These are phyloP conservation scores for Alliaria petiolata DNA, from an alignment of 345 rosid species.

Conservation along the genomic window DNA sequence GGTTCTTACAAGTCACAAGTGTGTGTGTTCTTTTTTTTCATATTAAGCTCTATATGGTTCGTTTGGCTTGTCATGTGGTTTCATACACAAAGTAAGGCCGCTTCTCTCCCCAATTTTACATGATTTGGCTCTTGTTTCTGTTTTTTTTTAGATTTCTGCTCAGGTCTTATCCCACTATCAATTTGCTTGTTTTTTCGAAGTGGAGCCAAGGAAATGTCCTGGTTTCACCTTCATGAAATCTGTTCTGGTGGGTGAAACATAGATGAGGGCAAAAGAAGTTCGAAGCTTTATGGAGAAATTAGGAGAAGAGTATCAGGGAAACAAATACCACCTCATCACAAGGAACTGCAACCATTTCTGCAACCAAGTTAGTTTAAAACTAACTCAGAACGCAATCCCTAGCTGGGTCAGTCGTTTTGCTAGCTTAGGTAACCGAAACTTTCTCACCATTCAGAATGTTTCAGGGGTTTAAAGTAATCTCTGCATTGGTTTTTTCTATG, in stretches of 20 bases:
- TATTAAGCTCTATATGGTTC: too few relatives aligned
- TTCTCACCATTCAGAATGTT: background rate
- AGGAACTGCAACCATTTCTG: conserved; percentile 98
- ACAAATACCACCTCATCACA: conserved; percentile 74
- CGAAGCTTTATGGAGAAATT: conserved; percentile 67
- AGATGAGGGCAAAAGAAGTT: conserved; percentile 74
- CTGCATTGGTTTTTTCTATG: background rate
- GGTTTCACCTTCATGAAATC: conserved; percentile 88
- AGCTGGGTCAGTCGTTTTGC: conserved; percentile 97
- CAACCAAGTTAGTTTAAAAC: conserved; percentile 59
- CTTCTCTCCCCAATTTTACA: too few relatives aligned
- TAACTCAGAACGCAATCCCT: conserved; percentile 75
- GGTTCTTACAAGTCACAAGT: too few relatives aligned
- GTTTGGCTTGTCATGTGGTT: too few relatives aligned
- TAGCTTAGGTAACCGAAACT: conserved; percentile 60
- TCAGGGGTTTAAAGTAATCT: background rate
- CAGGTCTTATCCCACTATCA: too few relatives aligned
- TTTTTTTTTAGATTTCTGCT: too few relatives aligned
- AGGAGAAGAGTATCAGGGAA: conserved; percentile 65
- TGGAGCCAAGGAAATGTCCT: conserved; percentile 85
- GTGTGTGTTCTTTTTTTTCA: too few relatives aligned
- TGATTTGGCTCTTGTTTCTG: too few relatives aligned
- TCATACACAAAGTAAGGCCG: too few relatives aligned
- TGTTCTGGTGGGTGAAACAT: conserved; percentile 82
- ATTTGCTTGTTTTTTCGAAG: conserved; percentile 33